phyloP scores from a whole-genome alignment of 495 filamentous ascomycete genomes.

The Hyaloscypha finlandica region DNA sequence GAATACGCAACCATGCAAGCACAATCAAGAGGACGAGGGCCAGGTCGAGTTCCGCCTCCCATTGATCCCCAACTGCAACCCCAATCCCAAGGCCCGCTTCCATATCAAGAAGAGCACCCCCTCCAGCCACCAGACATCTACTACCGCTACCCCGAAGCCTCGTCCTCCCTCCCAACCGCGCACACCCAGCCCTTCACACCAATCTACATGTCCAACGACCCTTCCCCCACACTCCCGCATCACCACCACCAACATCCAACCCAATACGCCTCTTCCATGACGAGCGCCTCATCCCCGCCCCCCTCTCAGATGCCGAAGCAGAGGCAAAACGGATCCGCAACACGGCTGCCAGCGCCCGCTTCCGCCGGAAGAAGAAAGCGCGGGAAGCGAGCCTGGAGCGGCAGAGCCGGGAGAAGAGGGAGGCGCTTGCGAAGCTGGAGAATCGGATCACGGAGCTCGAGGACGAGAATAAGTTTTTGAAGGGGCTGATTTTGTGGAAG shows the following conservation, averaged over 20 bases:
- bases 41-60: not conserved
- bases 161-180: not conserved
- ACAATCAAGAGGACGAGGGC: not conserved
- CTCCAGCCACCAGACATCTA: not conserved
- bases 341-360: not conserved
- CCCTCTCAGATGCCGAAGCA: not conserved
- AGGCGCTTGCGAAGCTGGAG: conserved; percentile 73
- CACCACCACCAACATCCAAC: not conserved
- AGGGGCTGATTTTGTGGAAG: conserved; percentile 88
- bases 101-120: not conserved
- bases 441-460: conserved; percentile 79
- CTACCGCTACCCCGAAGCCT: not conserved
- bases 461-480: conserved; percentile 94
- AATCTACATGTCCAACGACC: not conserved
- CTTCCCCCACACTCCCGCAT: not conserved
- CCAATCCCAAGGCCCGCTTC: not conserved
- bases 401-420: conserved; percentile 80
- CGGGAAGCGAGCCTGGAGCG: conserved; percentile 89
- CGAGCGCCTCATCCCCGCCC: not conserved
- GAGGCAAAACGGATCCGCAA: not conserved
- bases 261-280: not conserved
- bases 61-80: not conserved
- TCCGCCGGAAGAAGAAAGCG: conserved; percentile 84
- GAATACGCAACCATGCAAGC: not conserved
- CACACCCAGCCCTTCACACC: not conserved